Base-by-base conservation (phyloP, 1,284 basidiomycete species). In the Sporisorium scitamineum region DNA sequence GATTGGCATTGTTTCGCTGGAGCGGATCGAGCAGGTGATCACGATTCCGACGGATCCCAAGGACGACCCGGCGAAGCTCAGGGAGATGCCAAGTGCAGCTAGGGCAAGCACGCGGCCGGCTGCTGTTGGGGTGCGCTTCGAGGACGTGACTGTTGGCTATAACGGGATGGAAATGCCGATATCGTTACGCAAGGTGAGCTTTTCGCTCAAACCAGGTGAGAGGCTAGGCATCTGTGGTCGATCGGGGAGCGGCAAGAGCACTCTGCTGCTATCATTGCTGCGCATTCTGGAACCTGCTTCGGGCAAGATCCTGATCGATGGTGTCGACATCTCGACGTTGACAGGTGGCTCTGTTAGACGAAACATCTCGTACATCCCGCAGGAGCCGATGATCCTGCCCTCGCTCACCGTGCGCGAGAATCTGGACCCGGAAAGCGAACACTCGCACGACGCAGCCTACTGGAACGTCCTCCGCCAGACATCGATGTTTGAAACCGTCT, bases 291-390 rank as follows among this genome's bases (percentile, higher is more conserved):
- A 97, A 84, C 91, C 93, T 0, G 87, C 89, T 0, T 87, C 88
- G 41, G 95, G 95, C 5, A 89, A 89, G 0, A 94, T 98, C 59
- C 80, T 88, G 10, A 92, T 96, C 55, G 94, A 97, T 84, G 91
- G 90, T 2, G 31, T 48, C n/a, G 54, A 62, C 53, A 51, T 18
- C 3, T n/a, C 54, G 13, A 56, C 54, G 14, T 20, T 62, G 31
- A 50, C 52, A 24, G 44, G 66, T 18, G 24, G 55, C n/a, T 50
- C 48, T 22, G 29, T 70, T 5, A 48, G 68, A 2, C 54, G 44
- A 10, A 39, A 51, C 31, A 48, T 66, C 31, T 76, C 72, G 32
- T 64, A 79, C n/a, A 76, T 82, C 22, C 64, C 75, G 2, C 80
- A 83, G 59, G 77, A 80, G 24, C 80, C 79, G 4, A 76, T 70